These are phyloP conservation scores for Fusarium tjaetaba DNA, from an alignment of 2,329 filamentous ascomycete species.

Conservation along the genomic window DNA sequence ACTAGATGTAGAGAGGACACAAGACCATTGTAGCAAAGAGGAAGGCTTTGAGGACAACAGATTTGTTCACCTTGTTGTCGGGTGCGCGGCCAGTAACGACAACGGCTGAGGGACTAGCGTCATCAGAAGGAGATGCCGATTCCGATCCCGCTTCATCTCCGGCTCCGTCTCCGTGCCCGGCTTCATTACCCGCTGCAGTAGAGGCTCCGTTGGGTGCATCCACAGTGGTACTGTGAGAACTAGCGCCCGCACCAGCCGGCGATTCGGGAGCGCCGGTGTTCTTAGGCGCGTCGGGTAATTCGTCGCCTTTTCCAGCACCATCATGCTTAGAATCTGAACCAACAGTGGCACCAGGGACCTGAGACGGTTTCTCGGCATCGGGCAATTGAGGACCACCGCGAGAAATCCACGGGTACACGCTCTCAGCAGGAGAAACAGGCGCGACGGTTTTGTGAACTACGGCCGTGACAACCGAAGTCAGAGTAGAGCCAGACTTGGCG, in stretches of 20 bases:
- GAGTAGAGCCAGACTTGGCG: not conserved
- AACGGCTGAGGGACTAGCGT: not conserved
- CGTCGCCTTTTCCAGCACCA: not conserved
- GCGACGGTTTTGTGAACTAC: not conserved
- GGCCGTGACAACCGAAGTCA: not conserved
- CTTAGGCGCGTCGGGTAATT: not conserved
- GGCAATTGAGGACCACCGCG: not conserved
- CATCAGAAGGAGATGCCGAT: not conserved
- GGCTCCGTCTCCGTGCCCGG: not conserved
- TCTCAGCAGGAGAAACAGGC: not conserved
- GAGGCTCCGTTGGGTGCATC: not conserved
- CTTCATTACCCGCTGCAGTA: not conserved
- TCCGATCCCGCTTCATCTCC: not conserved
- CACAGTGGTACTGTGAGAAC: not conserved
- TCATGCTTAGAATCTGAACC: not conserved
- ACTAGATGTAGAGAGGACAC: not conserved
- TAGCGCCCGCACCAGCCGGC: not conserved
- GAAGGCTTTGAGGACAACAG: accelerated
- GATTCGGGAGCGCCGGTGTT: not conserved
- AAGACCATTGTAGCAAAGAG: not conserved
- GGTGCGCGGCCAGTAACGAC: not conserved
- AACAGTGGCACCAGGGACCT: not conserved
- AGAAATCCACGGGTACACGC: not conserved
- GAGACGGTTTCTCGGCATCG: not conserved
- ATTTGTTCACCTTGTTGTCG: accelerated